Conservation (phyloP, 2,329 filamentous ascomycete genomes). For the Stagonosporopsis rhizophila region DNA sequence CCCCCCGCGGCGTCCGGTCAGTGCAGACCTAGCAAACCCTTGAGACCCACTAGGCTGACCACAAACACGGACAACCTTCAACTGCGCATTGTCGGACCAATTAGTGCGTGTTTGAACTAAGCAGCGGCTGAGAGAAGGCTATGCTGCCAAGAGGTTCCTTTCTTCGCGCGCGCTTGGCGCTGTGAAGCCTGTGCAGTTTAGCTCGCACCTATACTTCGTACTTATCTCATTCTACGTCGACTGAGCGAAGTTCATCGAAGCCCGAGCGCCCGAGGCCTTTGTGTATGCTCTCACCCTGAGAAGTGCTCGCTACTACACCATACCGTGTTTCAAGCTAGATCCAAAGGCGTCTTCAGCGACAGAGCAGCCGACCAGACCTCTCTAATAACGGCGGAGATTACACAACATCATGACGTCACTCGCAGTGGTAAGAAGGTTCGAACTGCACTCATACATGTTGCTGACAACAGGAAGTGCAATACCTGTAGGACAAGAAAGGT, state of each 20-base stretch:
- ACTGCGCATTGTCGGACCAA: not conserved
- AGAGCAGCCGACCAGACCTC: not conserved
- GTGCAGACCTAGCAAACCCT: not conserved
- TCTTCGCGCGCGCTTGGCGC: constrained; percentile 1
- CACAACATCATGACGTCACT: not conserved
- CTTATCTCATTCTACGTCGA: not conserved
- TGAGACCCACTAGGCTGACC: not conserved
- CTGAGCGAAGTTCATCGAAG: not conserved
- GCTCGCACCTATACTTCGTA: not conserved
- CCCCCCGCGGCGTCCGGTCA: not conserved
- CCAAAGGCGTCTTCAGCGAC: too few relatives aligned
- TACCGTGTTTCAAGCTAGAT: too few relatives aligned
- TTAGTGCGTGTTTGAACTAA: not conserved
- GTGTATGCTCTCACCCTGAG: not conserved
- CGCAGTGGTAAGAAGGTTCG: not conserved
- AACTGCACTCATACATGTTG: too few relatives aligned
- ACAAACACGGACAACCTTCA: not conserved
- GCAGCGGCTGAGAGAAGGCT: constrained; percentile 4
- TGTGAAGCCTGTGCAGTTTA: not conserved
- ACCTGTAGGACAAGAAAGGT: constrained; percentile 8
- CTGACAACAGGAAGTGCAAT: constrained; percentile 1
- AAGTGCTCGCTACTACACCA: not conserved
- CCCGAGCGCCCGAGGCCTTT: not conserved
- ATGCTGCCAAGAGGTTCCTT: not conserved
- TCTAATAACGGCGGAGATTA: not conserved